phyloP scores from a whole-genome alignment of 2,329 filamentous ascomycete species.

The Periconia sp. region DNA sequence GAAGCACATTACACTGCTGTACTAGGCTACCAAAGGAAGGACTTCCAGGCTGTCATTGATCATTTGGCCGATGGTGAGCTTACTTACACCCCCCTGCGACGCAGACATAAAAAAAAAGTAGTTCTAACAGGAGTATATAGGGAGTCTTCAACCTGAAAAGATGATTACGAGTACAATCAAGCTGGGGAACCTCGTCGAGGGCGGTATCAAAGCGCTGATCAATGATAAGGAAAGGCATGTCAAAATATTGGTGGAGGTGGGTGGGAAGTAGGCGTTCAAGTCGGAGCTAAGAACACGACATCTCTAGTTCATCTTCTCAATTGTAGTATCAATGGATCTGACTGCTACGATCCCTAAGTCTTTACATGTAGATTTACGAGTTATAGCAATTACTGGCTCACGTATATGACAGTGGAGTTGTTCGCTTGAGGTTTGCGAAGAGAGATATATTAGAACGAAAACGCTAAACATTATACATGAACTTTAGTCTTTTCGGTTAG shows the following conservation, averaged over 20 bases:
- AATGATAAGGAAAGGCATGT: conserved; percentile 67
- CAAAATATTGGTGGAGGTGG: conserved; percentile 64
- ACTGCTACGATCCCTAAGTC: too few species aligned
- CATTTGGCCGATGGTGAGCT: conserved; percentile 49
- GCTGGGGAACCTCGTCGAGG: conserved; percentile 62
- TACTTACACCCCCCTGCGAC: neutral
- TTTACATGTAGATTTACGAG: too few species aligned
- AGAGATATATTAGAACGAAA: too few species aligned
- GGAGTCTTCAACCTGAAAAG: conserved; percentile 56
- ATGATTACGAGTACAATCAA: conserved; percentile 68
- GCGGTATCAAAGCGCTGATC: conserved; percentile 64
- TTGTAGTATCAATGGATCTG: too few species aligned
- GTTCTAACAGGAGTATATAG: conserved; percentile 30
- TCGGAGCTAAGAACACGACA: too few species aligned
- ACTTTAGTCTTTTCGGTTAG: too few species aligned
- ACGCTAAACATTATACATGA: neutral
- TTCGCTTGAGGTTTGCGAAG: too few species aligned
- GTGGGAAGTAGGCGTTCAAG: conserved; percentile 8
- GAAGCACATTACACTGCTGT: conserved; percentile 61
- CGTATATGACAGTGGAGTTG: too few species aligned
- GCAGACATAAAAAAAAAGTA: conserved; percentile 1
- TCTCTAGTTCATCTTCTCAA: too few species aligned
- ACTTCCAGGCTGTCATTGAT: conserved; percentile 64
- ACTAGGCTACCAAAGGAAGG: conserved; percentile 57
- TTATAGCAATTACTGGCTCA: too few species aligned